Base-by-base conservation (phyloP, 2,329 filamentous ascomycete genomes). In the Canariomyces notabilis region DNA sequence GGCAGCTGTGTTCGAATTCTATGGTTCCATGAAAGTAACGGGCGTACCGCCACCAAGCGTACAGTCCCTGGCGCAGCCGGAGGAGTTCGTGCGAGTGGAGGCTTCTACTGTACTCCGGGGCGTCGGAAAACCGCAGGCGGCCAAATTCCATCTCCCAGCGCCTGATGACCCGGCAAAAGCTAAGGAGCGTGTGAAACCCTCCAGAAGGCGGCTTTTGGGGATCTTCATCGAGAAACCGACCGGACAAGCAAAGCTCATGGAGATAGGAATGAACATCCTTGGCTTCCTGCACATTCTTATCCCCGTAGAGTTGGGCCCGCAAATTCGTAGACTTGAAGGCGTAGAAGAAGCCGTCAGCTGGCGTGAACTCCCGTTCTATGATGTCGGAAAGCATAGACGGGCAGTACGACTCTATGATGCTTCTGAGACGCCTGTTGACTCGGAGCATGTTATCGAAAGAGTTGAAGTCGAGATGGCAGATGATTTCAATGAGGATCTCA, bases 11-110 rank as follows among this genome's bases (percentile, higher is more conserved):
- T 18, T 18, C 39, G 26, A 43, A 22, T 6, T 33, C 18, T 6
- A 21, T 61, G 23, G 69, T 67, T 9, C 69, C 69, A 37, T 79
- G 75, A 48, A 78, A 78, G 49, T 75, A 72, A 26, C 68, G 67
- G 6, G 73, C 67, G 51, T 74, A 79, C 4, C 76, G 64, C 74
- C 75, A 77, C 75, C 75, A 80, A 23, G 67, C 62, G 41, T 75
- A 76, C 22, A 79, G 59, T 1, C 73, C 75, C 50, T 68, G 67
- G 5, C 76, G 70, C 41, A 78, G 65, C 38, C 74, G 68, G n/a
- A 59, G 52, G 21, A 64, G 64, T 55, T 80, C 76, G 20, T 66
- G 60, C 0, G 58, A 42, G 6, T 60, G 60, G 5, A 79, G 64
- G 31, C 64, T 65, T 14, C 76, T 70, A 33, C 72, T 56, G 22